Evolutionary conservation across 2,329 filamentous ascomycete genomes (phyloP), one percentile per base, ranked within the genome.

Genomic region (Verticillium isaacii): DNA sequence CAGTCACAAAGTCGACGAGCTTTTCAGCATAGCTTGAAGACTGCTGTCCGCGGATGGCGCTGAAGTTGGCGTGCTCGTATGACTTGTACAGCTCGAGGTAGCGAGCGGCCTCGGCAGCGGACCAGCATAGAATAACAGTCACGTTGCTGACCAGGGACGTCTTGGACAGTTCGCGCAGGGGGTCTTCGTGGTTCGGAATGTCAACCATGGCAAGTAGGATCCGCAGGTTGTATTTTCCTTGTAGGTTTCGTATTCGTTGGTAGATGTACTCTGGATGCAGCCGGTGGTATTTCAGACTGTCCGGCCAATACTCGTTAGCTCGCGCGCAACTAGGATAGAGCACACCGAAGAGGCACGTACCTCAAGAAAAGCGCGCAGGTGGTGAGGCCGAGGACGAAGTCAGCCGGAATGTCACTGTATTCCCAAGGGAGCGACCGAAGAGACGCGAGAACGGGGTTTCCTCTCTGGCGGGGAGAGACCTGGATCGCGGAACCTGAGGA

Each of bases 241-340:
- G 91, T 5, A 99, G 81, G 57, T 88, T 87, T 59, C 90, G 89
- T 68, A 99, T 96, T 62, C 95, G 90, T 29, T 90, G 93, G 79
- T 98, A 98, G 70, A 99, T 92, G 79, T 99, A 99, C 76, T 99
- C 95, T 1, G 95, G 95, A 72, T 99, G 95, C 59, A 99, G 83
- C 32, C 94, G 92, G 75, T 99, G 95, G 75, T 99, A 99, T 75
- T 98, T 99, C 60, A 99, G 84, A 57, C 92, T 83, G 25, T 17
- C 19, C 25, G 17, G 12, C 5, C 34, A 36, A 34, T 32, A 17
- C 25, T 55, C 29, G 54, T 56, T 8, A 34, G 54, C 32, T 17
- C 14, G 29, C 14, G n/a, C 7, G 23, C 34, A 41, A 12, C 2
- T 12, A 25, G 5, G 62, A 17, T 60, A 56, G 11, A 23, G 17